These are phyloP conservation scores for Tricholoma hemisulphureum DNA, from an alignment of 768 basidiomycete genomes.

Conservation along the genomic window DNA sequence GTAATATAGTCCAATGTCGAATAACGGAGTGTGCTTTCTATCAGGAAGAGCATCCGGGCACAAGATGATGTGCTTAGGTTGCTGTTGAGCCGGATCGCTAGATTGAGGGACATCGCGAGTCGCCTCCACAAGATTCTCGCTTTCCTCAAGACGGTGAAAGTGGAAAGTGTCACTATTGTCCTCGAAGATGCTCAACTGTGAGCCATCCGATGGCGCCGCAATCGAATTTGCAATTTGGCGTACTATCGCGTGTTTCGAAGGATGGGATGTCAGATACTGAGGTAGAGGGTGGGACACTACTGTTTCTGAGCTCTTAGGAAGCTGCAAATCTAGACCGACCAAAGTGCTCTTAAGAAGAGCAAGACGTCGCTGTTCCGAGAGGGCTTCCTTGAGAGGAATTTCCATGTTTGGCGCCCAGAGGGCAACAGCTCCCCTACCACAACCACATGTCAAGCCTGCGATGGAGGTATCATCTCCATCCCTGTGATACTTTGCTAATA, in stretches of 20 bases:
- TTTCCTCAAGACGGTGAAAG: slow-evolving; percentile 45
- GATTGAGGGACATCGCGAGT: slow-evolving; percentile 22
- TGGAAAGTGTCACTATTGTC: slow-evolving; percentile 73
- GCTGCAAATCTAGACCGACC: slow-evolving; percentile 33
- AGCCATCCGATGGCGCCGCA: slow-evolving; percentile 27
- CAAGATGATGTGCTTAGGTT: slow-evolving; percentile 54
- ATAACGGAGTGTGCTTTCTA: slow-evolving; percentile 62
- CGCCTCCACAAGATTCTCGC: slow-evolving; percentile 28
- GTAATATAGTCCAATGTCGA: slow-evolving; percentile 66
- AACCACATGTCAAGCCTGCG: slow-evolving; percentile 30
- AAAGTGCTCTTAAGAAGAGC: slow-evolving; percentile 33
- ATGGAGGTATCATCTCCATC: slow-evolving; percentile 20
- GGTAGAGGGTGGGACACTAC: slow-evolving; percentile 50
- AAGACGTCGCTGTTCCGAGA: slow-evolving; percentile 24
- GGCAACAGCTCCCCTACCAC: slow-evolving; percentile 49
- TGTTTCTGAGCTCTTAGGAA: slow-evolving; percentile 38
- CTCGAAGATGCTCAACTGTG: slow-evolving; percentile 41
- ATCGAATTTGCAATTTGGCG: slow-evolving; percentile 38
- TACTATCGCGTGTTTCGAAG: slow-evolving; percentile 40
- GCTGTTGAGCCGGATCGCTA: slow-evolving; percentile 36
- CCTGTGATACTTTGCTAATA: slow-evolving; percentile 32
- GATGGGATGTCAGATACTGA: slow-evolving; percentile 54
- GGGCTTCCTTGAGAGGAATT: slow-evolving; percentile 43
- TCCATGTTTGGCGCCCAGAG: slow-evolving; percentile 63
- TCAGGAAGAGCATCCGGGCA: slow-evolving; percentile 51